Evolutionary conservation across 306 rosid species (phyloP), one percentile per base, ranked within the genome.

Genomic region (Fragaria iinumae): DNA sequence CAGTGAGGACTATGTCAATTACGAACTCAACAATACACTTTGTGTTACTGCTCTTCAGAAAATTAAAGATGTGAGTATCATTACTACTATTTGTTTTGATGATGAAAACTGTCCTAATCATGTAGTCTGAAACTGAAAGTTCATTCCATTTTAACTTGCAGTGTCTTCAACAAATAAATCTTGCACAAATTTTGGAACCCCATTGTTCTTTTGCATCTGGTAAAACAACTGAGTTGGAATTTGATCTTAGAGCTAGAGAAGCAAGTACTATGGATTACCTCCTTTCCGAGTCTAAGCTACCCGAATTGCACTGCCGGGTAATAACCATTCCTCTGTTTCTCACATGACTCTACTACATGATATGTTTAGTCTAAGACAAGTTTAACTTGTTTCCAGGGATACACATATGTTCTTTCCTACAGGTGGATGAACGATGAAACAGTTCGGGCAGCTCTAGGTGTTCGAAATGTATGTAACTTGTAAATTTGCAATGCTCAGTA

Each of bases 101-200:
- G 2, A 68, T 77, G 53, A 11, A 17, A 41, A 29, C 3, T 21
- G 1, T 52, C 57, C 7, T 25, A 45, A 44, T 69, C 23, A 5
- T 12, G 50, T 11, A 44, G 36, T 12, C 39, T 10, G 32, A 39
- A 67, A 38, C 50, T 39, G 32, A 38, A 36, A 70, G n/a, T 76
- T 32, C 25, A 11, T n/a, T 67, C 45, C 1, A 5, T 64, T 21
- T 41, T 8, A 17, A 64, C 13, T 56, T 55, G 23, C 80, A 77
- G 80, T 77, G 80, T 27, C 80, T 77, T 55, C 74, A 68, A 55
- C 80, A 77, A 77, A 77, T 77, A 53, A 77, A 77, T 48, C 74
- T 77, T 2, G 64, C 67, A 18, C 80, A 77, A 68, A 77, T 77
- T 16, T 69, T 77, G 74, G 80, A 77, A 55, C 80, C 80, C 5